Evolutionary conservation across 306 rosid species (phyloP), one percentile per base, ranked within the genome.

Genomic region (Gastrolobium villosum): DNA sequence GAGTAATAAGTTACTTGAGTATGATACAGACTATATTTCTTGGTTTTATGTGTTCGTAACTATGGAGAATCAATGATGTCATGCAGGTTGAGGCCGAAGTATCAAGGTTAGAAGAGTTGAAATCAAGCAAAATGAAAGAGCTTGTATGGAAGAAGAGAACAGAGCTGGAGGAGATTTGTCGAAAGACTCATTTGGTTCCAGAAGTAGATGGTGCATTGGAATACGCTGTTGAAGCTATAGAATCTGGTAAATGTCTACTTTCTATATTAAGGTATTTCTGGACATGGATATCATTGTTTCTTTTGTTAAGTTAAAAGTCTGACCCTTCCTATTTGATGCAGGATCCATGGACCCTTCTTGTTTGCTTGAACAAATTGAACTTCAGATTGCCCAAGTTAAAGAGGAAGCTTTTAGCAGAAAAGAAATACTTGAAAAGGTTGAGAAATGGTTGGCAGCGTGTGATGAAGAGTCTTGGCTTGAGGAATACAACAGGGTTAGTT

Each of bases 381-480:
- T 86, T 76, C 99, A 87, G 74, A 65, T 96, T 86, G 74, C 89
- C 31, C 90, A 86, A 76, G 89, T 90, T 74, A 96, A 93, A 86
- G 99, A 96, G 86, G 97, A 91, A 86, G 98, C 99, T 75, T 87
- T 96, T 67, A 79, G 88, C 86, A 79, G 98, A 88, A 93, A 93
- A 82, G 99, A 96, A 40, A 88, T 96, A 83, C 97, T 96, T 77
- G 99, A 96, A 77, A 93, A 78, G 82, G 96, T 96, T 76, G 98
- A 96, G 85, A 93, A 87, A 83, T 96, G 99, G 99, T 59, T 89
- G 83, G 85, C 69, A 59, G 98, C 94, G 4, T 90, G 99, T 81
- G 97, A 96, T 48, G 99, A 96, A 78, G 99, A 95, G 86, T 86
- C 94, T 82, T 93, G 99, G 99, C 98, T 96, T 70, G 99, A 96